Conservation (phyloP, 2,329 filamentous ascomycete genomes). For the Sarocladium kiliense region DNA sequence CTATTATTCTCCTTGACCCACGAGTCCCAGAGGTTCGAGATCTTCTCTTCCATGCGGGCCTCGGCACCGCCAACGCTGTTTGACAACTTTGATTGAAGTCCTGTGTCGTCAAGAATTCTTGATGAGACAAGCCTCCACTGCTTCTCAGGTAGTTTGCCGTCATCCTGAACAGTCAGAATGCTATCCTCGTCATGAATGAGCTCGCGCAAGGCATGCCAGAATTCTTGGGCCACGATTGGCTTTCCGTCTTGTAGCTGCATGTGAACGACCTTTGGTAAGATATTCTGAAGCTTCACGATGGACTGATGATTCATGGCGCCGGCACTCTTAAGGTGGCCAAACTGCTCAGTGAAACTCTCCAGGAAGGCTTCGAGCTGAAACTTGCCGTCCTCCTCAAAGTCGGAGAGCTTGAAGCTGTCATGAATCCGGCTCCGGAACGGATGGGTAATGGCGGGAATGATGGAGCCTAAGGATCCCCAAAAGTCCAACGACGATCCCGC, state of each 20-base stretch:
- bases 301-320: constrained; percentile 29
- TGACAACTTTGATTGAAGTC: constrained; percentile 14
- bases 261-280: constrained; percentile 53
- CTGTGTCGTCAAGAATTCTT: neutral
- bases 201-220: constrained; percentile 60
- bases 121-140: constrained; percentile 3
- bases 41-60: constrained; percentile 22
- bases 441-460: neutral
- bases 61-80: constrained; percentile 9
- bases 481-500: too few relatives aligned
- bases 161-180: constrained; percentile 39
- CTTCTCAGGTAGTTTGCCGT: constrained; percentile 15
- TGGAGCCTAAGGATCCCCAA: too few relatives aligned
- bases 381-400: constrained; percentile 1
- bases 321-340: constrained; percentile 8
- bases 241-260: constrained; percentile 48
- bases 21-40: constrained; percentile 40
- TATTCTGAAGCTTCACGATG: constrained; percentile 37
- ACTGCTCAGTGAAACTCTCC: constrained; percentile 7
- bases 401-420: neutral
- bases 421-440: neutral
- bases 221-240: constrained; percentile 50
- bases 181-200: constrained; percentile 44
- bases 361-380: neutral
- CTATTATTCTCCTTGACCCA: constrained; percentile 48